phyloP scores from a whole-genome alignment of 73 alveolate genomes.

The Tetrahymena borealis region DNA sequence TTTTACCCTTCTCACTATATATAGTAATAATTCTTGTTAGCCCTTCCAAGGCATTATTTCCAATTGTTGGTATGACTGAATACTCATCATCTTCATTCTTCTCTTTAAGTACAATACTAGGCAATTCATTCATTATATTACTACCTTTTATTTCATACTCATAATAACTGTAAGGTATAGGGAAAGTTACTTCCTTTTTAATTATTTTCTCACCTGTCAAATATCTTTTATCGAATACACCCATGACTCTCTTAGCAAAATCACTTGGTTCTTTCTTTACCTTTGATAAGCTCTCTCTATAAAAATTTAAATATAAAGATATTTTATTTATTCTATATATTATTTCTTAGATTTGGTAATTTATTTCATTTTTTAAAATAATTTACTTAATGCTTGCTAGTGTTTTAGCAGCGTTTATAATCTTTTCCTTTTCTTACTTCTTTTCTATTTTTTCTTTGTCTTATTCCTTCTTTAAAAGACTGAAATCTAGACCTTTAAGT shows the following conservation, averaged over 20 bases:
- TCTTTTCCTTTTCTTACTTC: not conserved
- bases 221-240: not conserved
- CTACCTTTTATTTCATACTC: not conserved
- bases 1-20: not conserved
- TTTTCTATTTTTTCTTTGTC: not conserved
- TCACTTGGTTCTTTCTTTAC: not conserved
- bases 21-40: not conserved
- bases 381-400: not conserved
- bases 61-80: not conserved
- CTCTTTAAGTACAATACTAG: not conserved
- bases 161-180: not conserved
- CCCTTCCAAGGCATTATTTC: not conserved
- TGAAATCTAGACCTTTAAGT: not conserved
- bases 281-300: not conserved
- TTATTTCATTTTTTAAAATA: not conserved
- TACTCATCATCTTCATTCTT: not conserved
- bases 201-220: not conserved
- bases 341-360: too few relatives aligned
- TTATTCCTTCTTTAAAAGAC: not conserved
- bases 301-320: not conserved
- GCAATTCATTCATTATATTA: not conserved
- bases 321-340: not conserved
- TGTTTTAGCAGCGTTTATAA: not conserved
- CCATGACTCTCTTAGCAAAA: slow-evolving; percentile 1
- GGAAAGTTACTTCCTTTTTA: not conserved